Percentiles rank a stretch among this genome's conserved stretches.
phyloP scores from a whole-genome alignment of 1,284 basidiomycete genomes.

The Irpex sp. region DNA sequence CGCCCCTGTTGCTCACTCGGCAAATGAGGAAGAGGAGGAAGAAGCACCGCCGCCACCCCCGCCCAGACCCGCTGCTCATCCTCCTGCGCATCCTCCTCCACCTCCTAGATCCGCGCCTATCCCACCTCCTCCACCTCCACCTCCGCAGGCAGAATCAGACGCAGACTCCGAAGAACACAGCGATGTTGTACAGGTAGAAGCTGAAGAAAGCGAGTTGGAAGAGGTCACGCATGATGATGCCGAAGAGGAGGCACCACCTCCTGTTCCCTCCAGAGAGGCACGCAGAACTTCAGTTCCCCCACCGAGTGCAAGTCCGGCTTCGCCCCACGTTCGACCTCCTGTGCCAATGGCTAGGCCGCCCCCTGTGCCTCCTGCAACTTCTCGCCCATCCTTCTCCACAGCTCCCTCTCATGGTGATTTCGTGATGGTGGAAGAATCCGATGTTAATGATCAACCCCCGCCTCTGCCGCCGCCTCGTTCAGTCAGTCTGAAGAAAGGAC shows the following conservation, averaged over 20 bases:
- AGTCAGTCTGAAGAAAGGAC: constrained; percentile 35
- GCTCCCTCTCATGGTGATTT: constrained; percentile 18
- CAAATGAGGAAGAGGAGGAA: constrained; percentile 16
- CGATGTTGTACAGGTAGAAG: constrained; percentile 59
- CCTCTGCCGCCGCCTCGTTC: constrained; percentile 31
- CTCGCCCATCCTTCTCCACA: constrained; percentile 14
- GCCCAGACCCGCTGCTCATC: constrained; percentile 17
- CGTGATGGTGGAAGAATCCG: constrained; percentile 24
- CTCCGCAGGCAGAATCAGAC: constrained; percentile 35
- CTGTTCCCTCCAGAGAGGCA: constrained; percentile 29
- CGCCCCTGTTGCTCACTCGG: constrained; percentile 10
- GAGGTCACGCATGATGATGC: constrained; percentile 56
- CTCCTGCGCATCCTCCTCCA: background rate
- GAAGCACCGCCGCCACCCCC: constrained; percentile 17
- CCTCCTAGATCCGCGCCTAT: constrained; percentile 5
- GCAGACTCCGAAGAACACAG: constrained; percentile 39
- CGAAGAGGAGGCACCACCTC: constrained; percentile 43
- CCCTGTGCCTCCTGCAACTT: constrained; percentile 6
- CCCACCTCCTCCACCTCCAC: constrained; percentile 28
- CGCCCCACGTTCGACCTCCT: constrained; percentile 30
- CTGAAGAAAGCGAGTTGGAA: constrained; percentile 66
- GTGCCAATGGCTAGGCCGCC: constrained; percentile 14
- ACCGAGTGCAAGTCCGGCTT: constrained; percentile 7
- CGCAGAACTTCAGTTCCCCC: constrained; percentile 16
- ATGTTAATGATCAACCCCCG: constrained; percentile 16